Percentiles rank a stretch among this genome's conserved stretches.
Conservation (phyloP, 257 asterid species). For the Capsicum chinense region DNA sequence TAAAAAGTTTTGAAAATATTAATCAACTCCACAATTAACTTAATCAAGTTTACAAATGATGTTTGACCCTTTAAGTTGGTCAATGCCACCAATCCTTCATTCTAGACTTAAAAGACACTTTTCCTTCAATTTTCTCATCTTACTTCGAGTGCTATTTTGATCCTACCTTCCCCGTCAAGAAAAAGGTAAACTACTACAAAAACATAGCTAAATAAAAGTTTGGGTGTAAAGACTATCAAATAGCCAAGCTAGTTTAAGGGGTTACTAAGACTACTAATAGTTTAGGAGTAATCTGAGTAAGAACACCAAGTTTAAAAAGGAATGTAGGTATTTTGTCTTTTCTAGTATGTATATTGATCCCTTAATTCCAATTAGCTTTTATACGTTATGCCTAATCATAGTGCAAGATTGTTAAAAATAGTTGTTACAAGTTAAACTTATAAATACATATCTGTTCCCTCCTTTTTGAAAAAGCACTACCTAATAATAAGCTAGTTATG, state of each 20-base stretch:
- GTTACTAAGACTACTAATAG: too few species aligned
- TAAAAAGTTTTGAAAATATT: too few species aligned
- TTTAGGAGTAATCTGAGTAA: neutral
- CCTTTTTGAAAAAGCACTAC: too few species aligned
- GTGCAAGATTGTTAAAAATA: neutral
- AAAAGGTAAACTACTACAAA: slow-evolving; percentile 56
- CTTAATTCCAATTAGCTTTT: neutral
- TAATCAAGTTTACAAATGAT: too few species aligned
- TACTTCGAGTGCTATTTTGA: slow-evolving; percentile 92
- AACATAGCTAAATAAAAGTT: too few species aligned
- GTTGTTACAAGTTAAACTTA: neutral
- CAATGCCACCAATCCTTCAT: too few species aligned
- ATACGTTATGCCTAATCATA: neutral
- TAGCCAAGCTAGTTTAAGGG: too few species aligned
- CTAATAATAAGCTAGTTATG: neutral
- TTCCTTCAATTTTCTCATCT: slow-evolving; percentile 38
- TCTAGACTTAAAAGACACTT: too few species aligned
- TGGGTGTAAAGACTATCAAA: too few species aligned
- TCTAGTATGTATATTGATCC: neutral
- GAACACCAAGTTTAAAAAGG: neutral
- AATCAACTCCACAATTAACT: too few species aligned
- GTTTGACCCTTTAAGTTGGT: too few species aligned
- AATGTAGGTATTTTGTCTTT: neutral
- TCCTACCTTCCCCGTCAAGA: slow-evolving; percentile 84
- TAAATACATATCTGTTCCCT: neutral